Percentiles rank a stretch among this genome's conserved stretches.
Evolutionary conservation across 148 eudicot genomes (phyloP).

Genomic region (Rheum nobile): DNA sequence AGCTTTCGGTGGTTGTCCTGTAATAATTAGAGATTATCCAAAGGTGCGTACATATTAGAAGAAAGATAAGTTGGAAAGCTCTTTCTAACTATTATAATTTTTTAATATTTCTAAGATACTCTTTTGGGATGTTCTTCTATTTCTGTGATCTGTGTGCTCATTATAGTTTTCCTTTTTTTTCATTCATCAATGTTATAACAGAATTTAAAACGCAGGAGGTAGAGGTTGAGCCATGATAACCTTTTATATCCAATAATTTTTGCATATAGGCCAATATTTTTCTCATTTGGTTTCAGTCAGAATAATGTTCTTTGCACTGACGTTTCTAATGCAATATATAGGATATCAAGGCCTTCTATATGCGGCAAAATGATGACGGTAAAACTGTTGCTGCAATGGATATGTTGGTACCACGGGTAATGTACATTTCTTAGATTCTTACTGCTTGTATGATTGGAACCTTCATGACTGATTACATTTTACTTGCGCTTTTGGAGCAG

Average conservation of each 20-base stretch:
- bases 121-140: neutral
- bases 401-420: conserved; percentile 95
- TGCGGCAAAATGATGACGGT: conserved; percentile 95
- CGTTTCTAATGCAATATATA: conserved; percentile 17
- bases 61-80: neutral
- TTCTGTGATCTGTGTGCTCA: neutral
- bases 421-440: neutral
- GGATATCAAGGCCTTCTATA: conserved; percentile 98
- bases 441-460: neutral
- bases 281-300: neutral
- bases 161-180: neutral
- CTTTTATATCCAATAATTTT: neutral
- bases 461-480: neutral
- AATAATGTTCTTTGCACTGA: neutral
- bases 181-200: neutral
- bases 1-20: conserved; percentile 91
- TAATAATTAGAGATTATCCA: conserved; percentile 90
- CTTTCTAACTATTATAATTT: neutral
- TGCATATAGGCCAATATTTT: neutral
- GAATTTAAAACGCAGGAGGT: neutral
- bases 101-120: neutral
- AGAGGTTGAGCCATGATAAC: neutral
- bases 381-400: conserved; percentile 99
- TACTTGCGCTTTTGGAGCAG: neutral
- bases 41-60: conserved; percentile 43